Percentiles rank a stretch among this genome's conserved stretches.
Conservation (phyloP, 176 grass and related monocot genomes). For the Puccinellia tenuiflora region DNA sequence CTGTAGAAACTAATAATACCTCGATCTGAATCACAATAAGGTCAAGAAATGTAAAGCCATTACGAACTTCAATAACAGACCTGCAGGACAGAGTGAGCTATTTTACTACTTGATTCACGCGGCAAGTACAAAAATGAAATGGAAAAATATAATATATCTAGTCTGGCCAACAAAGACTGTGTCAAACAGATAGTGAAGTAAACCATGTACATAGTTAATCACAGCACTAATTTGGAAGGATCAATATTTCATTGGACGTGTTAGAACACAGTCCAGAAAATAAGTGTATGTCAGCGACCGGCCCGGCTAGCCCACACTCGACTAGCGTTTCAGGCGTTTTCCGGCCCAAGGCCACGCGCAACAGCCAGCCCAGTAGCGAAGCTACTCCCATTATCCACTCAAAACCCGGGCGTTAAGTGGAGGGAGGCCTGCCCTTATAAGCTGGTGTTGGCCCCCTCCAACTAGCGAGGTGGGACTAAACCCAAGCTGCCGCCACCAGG, state of each 20-base stretch:
- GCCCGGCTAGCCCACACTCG: too few species aligned
- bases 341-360: too few species aligned
- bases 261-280: not conserved
- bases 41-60: constrained; percentile 97
- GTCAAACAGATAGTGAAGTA: not conserved
- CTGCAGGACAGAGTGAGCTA: constrained; percentile 25
- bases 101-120: not conserved
- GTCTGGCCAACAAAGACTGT: not conserved
- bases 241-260: not conserved
- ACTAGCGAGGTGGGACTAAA: too few species aligned
- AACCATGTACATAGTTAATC: not conserved
- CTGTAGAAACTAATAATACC: constrained; percentile 38
- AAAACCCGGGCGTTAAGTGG: too few species aligned
- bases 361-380: too few species aligned
- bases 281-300: too few species aligned
- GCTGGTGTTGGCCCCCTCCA: too few species aligned
- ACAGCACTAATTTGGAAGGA: not conserved
- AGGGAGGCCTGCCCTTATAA: too few species aligned
- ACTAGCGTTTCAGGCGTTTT: too few species aligned
- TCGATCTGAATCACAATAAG: constrained; percentile 99
- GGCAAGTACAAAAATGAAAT: not conserved
- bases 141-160: not conserved
- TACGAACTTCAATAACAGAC: constrained; percentile 98
- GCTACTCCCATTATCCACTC: too few species aligned
- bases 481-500: too few species aligned